Conservation (phyloP, 805 yeast genomes). For the Suhomyces sp. region DNA sequence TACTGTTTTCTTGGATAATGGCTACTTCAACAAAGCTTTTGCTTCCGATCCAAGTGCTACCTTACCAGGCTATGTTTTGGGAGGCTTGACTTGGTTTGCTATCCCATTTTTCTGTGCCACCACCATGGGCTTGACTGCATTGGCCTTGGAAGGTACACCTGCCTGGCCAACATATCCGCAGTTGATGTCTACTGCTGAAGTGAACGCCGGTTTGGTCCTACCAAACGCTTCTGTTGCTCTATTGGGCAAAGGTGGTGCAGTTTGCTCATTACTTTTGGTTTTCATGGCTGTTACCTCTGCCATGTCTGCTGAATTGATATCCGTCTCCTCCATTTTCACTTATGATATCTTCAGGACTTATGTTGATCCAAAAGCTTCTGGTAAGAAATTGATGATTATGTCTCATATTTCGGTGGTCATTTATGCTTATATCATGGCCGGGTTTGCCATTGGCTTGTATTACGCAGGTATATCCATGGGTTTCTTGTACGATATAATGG, state of each 20-base stretch:
- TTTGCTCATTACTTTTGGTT: slow-evolving; percentile 70
- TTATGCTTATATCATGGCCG: slow-evolving; percentile 67
- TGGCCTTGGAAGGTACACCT: slow-evolving; percentile 68
- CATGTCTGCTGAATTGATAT: slow-evolving; percentile 85
- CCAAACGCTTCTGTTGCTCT: slow-evolving; percentile 81
- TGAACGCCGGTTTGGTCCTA: slow-evolving; percentile 76
- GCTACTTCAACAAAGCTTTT: slow-evolving; percentile 87
- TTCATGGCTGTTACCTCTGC: slow-evolving; percentile 95
- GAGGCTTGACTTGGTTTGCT: slow-evolving; percentile 90
- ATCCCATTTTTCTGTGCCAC: slow-evolving; percentile 82
- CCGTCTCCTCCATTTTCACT: slow-evolving; percentile 81
- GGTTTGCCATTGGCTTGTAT: slow-evolving; percentile 76
- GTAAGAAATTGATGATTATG: slow-evolving; percentile 65
- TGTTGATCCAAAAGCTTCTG: slow-evolving; percentile 74
- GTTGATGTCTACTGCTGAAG: slow-evolving; percentile 63
- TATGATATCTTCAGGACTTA: slow-evolving; percentile 84
- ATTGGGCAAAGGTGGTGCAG: slow-evolving; percentile 87
- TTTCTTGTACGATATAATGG: slow-evolving; percentile 84
- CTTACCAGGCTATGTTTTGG: slow-evolving; percentile 82
- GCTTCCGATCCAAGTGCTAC: slow-evolving; percentile 83
- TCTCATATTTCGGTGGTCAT: slow-evolving; percentile 67
- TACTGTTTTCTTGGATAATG: slow-evolving; percentile 82
- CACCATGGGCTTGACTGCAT: slow-evolving; percentile 83
- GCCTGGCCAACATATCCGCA: slow-evolving; percentile 80
- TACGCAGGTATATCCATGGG: slow-evolving; percentile 87